A percentile compares a stretch with the other conserved stretches of the same genome.
Conservation (phyloP, 2,329 filamentous ascomycete genomes). For the Colletotrichum truncatum region DNA sequence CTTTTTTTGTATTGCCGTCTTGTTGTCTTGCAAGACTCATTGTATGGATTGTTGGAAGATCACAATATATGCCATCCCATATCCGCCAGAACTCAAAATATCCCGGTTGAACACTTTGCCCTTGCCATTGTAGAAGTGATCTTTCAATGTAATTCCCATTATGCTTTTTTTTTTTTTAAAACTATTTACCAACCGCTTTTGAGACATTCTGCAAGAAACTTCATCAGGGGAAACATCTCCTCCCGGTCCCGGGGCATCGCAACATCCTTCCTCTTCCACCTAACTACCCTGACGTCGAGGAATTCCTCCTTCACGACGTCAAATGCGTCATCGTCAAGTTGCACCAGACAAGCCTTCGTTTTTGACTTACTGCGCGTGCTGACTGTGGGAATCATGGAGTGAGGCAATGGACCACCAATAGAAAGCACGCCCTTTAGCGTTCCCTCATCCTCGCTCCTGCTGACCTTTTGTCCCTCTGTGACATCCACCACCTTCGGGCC, state of each 20-base stretch:
- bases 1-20: too few relatives aligned
- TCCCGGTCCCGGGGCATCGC: conserved; percentile 85
- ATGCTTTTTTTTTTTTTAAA: background rate
- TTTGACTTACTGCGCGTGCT: conserved; percentile 61
- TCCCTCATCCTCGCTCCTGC: conserved; percentile 17
- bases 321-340: conserved; percentile 70
- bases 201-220: conserved; percentile 77
- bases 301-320: conserved; percentile 74
- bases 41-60: too few relatives aligned
- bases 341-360: conserved; percentile 70
- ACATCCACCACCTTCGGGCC: conserved; percentile 45
- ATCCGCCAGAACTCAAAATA: too few relatives aligned
- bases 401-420: conserved; percentile 68
- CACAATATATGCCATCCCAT: too few relatives aligned
- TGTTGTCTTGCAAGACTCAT: too few relatives aligned
- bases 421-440: conserved; percentile 67
- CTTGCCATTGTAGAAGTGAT: too few relatives aligned
- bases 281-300: conserved; percentile 70
- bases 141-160: too few relatives aligned
- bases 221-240: conserved; percentile 92
- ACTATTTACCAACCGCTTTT: conserved; percentile 34
- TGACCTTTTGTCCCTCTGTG: conserved; percentile 29
- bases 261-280: conserved; percentile 77
- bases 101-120: too few relatives aligned
- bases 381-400: conserved; percentile 57